phyloP scores from a whole-genome alignment of 805 yeast genomes.

The Candida adriatica region DNA sequence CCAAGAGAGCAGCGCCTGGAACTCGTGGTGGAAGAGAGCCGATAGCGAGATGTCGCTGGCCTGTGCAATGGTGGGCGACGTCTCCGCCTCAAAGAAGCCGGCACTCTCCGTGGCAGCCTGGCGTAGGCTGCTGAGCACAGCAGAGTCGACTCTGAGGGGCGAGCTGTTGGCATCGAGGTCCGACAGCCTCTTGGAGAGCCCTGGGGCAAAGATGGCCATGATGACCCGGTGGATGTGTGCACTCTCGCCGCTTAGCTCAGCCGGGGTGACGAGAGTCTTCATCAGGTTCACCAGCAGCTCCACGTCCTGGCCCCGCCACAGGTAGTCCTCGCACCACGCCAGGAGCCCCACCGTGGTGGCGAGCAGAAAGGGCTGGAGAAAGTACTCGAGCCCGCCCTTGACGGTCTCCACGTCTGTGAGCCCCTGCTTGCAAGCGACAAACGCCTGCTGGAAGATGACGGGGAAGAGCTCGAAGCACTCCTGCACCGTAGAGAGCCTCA shows the following conservation, averaged over 20 bases:
- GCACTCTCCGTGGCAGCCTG: conserved; percentile 2
- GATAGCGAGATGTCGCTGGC: conserved; percentile 10
- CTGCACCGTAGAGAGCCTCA: conserved; percentile 56
- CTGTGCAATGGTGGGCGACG: conserved; percentile 3
- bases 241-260: conserved; percentile 39
- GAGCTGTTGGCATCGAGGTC: conserved; percentile 7
- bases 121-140: conserved; percentile 12
- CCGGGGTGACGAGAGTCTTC: conserved; percentile 35
- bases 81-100: conserved; percentile 10
- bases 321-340: conserved; percentile 39
- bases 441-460: conserved; percentile 63
- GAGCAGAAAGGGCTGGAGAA: conserved; percentile 71
- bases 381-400: conserved; percentile 78
- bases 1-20: conserved; percentile 19
- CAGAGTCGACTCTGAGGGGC: conserved; percentile 13
- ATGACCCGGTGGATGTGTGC: conserved; percentile 36
- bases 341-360: conserved; percentile 48
- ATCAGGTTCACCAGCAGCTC: conserved; percentile 32
- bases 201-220: conserved; percentile 20
- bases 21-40: conserved; percentile 14
- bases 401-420: conserved; percentile 53
- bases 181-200: conserved; percentile 11
- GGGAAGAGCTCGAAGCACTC: conserved; percentile 70
- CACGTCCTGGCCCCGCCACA: conserved; percentile 28
- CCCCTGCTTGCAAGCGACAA: conserved; percentile 50